phyloP scores from a whole-genome alignment of 2,329 filamentous ascomycete genomes.

The Myriangium duriaei region DNA sequence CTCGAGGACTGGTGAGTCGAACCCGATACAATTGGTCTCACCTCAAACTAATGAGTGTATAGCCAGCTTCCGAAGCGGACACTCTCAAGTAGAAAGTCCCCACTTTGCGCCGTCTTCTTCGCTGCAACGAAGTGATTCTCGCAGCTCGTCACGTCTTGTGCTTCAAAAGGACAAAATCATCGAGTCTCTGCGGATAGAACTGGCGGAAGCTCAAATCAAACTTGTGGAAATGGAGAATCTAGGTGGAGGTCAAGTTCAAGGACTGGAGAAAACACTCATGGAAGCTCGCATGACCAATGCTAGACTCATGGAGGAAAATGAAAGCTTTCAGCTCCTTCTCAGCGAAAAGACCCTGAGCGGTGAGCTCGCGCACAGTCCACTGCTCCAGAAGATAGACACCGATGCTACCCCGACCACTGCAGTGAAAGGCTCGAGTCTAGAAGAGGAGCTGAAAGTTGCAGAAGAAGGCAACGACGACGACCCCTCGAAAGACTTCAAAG shows the following conservation, averaged over 20 bases:
- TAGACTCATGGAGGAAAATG: conserved; percentile 93
- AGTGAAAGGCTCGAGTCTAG: conserved; percentile 49
- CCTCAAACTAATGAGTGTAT: conserved; percentile 1
- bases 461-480: conserved; percentile 51
- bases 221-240: conserved; percentile 87
- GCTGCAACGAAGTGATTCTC: conserved; percentile 74
- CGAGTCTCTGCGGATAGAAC: conserved; percentile 77
- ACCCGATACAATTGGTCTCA: not conserved
- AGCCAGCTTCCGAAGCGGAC: conserved; percentile 31
- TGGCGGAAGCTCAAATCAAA: conserved; percentile 92
- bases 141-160: conserved; percentile 69
- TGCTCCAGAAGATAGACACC: conserved; percentile 44
- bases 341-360: conserved; percentile 93
- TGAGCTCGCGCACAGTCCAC: conserved; percentile 73
- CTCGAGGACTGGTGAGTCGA: conserved; percentile 19
- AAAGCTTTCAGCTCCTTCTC: conserved; percentile 90
- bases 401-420: conserved; percentile 26
- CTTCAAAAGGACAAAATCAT: conserved; percentile 95
- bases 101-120: conserved; percentile 82
- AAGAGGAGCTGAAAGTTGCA: conserved; percentile 66
- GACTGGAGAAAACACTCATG: conserved; percentile 81
- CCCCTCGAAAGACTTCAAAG: conserved; percentile 53
- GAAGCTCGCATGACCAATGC: conserved; percentile 94
- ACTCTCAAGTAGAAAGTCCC: conserved; percentile 55
- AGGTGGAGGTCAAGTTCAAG: conserved; percentile 73